Conservation (phyloP, 1,284 basidiomycete genomes). For the Leccinum variabile region DNA sequence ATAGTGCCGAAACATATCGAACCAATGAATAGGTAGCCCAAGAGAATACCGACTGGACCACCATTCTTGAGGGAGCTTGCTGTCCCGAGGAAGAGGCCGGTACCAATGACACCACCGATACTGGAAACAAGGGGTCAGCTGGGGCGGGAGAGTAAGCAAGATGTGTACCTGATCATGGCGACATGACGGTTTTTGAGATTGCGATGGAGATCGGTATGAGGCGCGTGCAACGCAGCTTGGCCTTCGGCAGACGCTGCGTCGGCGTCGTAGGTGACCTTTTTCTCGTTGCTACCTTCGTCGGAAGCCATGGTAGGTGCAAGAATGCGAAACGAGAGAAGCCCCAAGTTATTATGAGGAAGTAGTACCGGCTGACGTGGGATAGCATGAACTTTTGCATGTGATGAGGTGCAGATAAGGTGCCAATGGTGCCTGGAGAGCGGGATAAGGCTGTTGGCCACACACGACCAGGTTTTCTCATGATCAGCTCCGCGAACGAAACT, state of each 20-base stretch:
- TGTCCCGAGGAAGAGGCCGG: constrained; percentile 46
- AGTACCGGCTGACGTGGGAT: background rate
- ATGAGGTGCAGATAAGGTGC: background rate
- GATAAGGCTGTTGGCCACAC: background rate
- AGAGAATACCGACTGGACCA: constrained; percentile 35
- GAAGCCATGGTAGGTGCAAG: constrained; percentile 16
- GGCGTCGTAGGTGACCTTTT: background rate
- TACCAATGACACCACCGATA: constrained; percentile 49
- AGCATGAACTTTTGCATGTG: background rate
- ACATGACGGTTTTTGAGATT: constrained; percentile 35
- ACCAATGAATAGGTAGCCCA: constrained; percentile 37
- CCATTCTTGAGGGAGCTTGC: constrained; percentile 31
- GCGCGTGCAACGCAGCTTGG: background rate
- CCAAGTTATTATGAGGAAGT: background rate
- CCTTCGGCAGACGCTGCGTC: constrained; percentile 11
- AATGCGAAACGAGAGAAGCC: background rate
- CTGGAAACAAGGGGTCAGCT: constrained; percentile 9
- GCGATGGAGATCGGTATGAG: constrained; percentile 23
- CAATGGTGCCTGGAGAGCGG: background rate
- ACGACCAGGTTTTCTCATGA: background rate
- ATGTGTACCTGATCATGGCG: constrained; percentile 34
- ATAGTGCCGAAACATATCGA: constrained; percentile 34
- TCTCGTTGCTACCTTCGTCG: constrained; percentile 7
- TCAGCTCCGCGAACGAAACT: background rate
- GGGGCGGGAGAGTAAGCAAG: background rate